Evolutionary conservation across 495 filamentous ascomycete species (phyloP).

Genomic region (Tricharina praecox): DNA sequence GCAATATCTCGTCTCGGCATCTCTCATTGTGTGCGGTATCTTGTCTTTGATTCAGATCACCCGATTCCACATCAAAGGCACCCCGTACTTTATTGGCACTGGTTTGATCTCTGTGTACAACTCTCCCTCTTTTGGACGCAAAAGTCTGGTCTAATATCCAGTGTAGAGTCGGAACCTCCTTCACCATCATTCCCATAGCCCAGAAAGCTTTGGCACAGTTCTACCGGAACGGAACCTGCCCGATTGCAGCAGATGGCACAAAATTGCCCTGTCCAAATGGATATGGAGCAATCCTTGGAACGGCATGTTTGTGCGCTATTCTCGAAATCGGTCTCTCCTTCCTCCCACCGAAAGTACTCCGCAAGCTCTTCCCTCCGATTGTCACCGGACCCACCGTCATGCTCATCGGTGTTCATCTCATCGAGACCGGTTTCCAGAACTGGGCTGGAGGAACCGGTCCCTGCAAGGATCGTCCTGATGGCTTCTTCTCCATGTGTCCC

Average conservation of each 20-base stretch:
- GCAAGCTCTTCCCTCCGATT: slow-evolving; percentile 71
- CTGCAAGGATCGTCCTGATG: slow-evolving; percentile 41
- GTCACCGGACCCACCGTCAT: slow-evolving; percentile 76
- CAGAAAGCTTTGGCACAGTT: slow-evolving; percentile 63
- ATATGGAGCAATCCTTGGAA: slow-evolving; percentile 52
- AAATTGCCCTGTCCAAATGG: slow-evolving; percentile 65
- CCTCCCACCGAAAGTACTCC: slow-evolving; percentile 48
- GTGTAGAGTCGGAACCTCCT: slow-evolving; percentile 54
- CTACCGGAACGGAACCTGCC: slow-evolving; percentile 57
- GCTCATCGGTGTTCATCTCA: slow-evolving; percentile 58
- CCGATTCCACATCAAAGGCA: slow-evolving; percentile 61
- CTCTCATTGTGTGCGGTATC: slow-evolving; percentile 70
- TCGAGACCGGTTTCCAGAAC: slow-evolving; percentile 59
- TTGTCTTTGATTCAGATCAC: slow-evolving; percentile 70
- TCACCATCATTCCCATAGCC: slow-evolving; percentile 74
- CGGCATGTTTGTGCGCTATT: slow-evolving; percentile 49
- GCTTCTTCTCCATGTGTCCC: slow-evolving; percentile 51
- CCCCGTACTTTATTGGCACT: slow-evolving; percentile 70
- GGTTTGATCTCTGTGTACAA: slow-evolving; percentile 62
- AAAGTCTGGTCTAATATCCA: slow-evolving; percentile 1
- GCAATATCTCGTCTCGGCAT: slow-evolving; percentile 79
- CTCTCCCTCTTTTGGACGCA: not conserved
- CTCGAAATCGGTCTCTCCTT: slow-evolving; percentile 63
- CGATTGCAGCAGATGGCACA: slow-evolving; percentile 42
- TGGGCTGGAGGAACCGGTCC: slow-evolving; percentile 65